phyloP scores from a whole-genome alignment of 257 asterid genomes.

The Avicennia marina region DNA sequence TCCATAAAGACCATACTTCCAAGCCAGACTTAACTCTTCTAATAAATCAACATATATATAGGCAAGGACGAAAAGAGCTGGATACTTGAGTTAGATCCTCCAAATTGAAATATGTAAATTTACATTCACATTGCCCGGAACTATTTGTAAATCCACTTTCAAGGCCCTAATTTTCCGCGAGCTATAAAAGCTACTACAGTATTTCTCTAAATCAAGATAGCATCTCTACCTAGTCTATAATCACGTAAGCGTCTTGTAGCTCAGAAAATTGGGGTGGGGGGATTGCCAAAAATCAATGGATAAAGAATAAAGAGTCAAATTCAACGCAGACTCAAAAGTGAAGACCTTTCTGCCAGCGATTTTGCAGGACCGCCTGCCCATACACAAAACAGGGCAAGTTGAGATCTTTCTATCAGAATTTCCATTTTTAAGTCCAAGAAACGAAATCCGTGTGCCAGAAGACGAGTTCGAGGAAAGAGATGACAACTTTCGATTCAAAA shows the following conservation, averaged over 20 bases:
- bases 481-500: constrained; percentile 32
- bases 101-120: neutral
- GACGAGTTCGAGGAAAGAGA: constrained; percentile 42
- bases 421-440: constrained; percentile 32
- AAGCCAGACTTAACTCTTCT: neutral
- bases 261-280: too few relatives aligned
- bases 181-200: constrained; percentile 3
- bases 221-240: neutral
- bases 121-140: neutral
- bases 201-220: neutral
- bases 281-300: neutral
- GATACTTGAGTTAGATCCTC: neutral
- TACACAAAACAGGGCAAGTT: constrained; percentile 61
- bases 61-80: neutral
- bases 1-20: neutral
- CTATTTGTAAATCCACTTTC: neutral
- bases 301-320: neutral
- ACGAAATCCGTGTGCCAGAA: constrained; percentile 32
- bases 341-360: constrained; percentile 92
- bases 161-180: neutral
- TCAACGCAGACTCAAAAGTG: neutral
- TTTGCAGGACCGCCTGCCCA: constrained; percentile 92
- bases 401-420: constrained; percentile 48
- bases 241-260: constrained; percentile 2
- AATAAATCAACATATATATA: neutral